Conservation (phyloP, 106 monocot genomes). For the Dendrobium nobile region DNA sequence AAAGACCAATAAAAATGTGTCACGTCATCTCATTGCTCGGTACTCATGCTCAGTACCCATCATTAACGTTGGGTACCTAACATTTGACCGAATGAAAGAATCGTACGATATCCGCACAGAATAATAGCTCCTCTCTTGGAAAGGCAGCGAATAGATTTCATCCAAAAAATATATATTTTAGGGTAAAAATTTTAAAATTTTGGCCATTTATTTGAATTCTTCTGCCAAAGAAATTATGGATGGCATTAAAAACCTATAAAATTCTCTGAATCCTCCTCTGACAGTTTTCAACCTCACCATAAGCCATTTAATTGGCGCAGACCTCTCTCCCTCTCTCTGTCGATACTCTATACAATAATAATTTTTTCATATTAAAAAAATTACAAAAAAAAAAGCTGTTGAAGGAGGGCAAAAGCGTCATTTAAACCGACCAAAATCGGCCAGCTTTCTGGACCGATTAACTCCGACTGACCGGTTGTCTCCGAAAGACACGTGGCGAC, state of each 20-base stretch:
- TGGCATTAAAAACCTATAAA: background rate
- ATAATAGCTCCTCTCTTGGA: too few relatives aligned
- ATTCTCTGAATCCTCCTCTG: constrained; percentile 2
- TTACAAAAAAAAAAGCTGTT: background rate
- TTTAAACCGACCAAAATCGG: constrained; percentile 28
- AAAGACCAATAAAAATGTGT: too few relatives aligned
- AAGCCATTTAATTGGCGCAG: background rate
- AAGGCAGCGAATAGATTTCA: too few relatives aligned
- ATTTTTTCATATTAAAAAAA: background rate
- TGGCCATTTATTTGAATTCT: too few relatives aligned
- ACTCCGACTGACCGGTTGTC: background rate
- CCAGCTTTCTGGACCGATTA: constrained; percentile 34
- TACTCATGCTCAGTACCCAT: too few relatives aligned
- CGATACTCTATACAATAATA: background rate
- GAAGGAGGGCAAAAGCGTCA: constrained; percentile 11
- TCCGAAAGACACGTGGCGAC: constrained; percentile 4
- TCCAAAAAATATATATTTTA: too few relatives aligned
- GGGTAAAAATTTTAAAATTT: too few relatives aligned
- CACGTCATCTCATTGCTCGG: too few relatives aligned
- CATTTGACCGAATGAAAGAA: too few relatives aligned
- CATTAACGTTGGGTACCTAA: too few relatives aligned
- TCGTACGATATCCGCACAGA: too few relatives aligned
- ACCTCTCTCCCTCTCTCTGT: background rate
- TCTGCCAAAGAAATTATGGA: background rate
- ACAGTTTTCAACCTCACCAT: background rate